A percentile compares a stretch with the other conserved stretches of the same genome.
phyloP scores from a whole-genome alignment of 2,329 filamentous ascomycete species.

The Colletotrichum kahawae region DNA sequence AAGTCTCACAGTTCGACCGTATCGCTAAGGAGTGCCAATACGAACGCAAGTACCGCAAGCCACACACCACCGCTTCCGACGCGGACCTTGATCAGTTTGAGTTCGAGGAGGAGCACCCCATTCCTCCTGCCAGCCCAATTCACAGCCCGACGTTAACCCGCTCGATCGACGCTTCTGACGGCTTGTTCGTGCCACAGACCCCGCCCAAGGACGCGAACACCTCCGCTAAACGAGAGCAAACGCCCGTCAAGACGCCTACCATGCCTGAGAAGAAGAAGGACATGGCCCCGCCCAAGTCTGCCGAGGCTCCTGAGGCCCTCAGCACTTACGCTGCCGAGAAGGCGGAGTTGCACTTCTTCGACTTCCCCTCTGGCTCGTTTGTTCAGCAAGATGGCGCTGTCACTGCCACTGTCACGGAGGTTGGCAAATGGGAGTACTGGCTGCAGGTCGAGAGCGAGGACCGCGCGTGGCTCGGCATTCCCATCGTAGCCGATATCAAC shows the following conservation, averaged over 20 bases:
- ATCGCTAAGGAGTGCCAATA: conserved; percentile 94
- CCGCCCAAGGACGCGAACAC: conserved; percentile 54
- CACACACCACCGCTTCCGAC: conserved; percentile 79
- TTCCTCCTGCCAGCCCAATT: conserved; percentile 67
- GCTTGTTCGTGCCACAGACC: conserved; percentile 45
- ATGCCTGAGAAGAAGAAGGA: conserved; percentile 36
- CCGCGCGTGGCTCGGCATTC: conserved; percentile 85
- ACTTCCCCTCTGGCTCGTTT: conserved; percentile 87
- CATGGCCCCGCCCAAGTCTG: conserved; percentile 54
- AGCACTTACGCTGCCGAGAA: conserved; percentile 77
- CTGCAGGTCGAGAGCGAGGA: conserved; percentile 80
- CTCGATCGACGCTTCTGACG: conserved; percentile 62
- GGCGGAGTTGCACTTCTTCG: conserved; percentile 91
- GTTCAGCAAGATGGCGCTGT: conserved; percentile 78
- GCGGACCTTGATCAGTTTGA: conserved; percentile 82
- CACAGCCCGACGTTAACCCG: conserved; percentile 62
- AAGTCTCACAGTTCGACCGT: conserved; percentile 80
- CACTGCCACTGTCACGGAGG: conserved; percentile 80
- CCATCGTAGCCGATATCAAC: conserved; percentile 89
- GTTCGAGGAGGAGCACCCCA: conserved; percentile 70
- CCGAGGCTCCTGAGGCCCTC: conserved; percentile 70
- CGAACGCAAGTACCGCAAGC: conserved; percentile 90
- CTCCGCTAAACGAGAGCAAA: conserved; percentile 46
- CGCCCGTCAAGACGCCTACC: conserved; percentile 32
- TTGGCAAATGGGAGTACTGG: conserved; percentile 95